Conservation (phyloP, 306 rosid species). For the Aeschynomene evenia region DNA sequence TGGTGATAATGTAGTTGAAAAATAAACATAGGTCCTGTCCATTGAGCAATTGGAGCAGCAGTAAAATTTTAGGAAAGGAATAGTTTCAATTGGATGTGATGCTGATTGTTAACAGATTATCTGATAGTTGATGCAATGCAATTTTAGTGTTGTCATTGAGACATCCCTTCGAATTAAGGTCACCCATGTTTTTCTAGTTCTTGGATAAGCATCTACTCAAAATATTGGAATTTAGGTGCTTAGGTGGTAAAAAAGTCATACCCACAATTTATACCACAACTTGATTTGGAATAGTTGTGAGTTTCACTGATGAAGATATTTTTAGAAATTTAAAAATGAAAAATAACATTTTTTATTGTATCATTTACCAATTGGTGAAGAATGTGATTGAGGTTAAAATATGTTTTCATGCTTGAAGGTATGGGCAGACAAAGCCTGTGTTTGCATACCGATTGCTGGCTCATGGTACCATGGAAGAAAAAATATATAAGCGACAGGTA, state of each 20-base stretch:
- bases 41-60: slow-evolving; percentile 7
- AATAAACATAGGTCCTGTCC: not conserved
- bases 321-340: not conserved
- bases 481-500: slow-evolving; percentile 98
- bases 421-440: slow-evolving; percentile 96
- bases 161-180: not conserved
- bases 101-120: not conserved
- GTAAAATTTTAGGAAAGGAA: slow-evolving; percentile 3
- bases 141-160: no score
- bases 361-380: slow-evolving; percentile 10
- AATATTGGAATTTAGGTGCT: not conserved
- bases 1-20: not conserved
- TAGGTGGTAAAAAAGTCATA: not conserved
- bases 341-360: not conserved
- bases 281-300: slow-evolving; percentile 12
- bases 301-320: slow-evolving; percentile 14
- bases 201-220: not conserved
- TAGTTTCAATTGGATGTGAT: slow-evolving; percentile 1
- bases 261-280: not conserved
- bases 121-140: not conserved
- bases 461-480: slow-evolving; percentile 98
- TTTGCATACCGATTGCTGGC: slow-evolving; percentile 96
- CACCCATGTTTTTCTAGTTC: not conserved
- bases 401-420: slow-evolving; percentile 51
- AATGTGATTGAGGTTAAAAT: slow-evolving; percentile 15